Evolutionary conservation across 176 grass and related monocot genomes (phyloP).

Genomic region (Aegilops speltoides): DNA sequence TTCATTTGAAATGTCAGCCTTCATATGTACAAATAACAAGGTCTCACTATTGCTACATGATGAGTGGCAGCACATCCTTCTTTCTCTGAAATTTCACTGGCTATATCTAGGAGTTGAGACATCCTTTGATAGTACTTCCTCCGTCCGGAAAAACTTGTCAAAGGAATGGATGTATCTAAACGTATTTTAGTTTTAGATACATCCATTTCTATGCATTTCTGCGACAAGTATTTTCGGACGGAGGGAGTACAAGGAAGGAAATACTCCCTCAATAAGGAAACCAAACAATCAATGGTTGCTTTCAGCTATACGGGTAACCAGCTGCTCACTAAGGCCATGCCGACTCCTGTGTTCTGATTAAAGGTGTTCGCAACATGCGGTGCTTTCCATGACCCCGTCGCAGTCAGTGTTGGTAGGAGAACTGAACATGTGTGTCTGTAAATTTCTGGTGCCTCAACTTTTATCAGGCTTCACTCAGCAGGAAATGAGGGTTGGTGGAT

Average conservation of each 20-base stretch:
- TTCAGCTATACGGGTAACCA: neutral
- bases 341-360: slow-evolving; percentile 1
- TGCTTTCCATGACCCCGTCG: neutral
- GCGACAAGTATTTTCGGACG: no score
- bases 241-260: no score
- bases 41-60: neutral
- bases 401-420: slow-evolving; percentile 4
- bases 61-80: neutral
- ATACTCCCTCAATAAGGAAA: neutral
- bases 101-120: neutral
- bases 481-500: neutral
- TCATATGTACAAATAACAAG: neutral
- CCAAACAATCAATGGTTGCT: neutral
- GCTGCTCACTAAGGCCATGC: neutral
- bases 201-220: no score
- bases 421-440: neutral
- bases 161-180: no score
- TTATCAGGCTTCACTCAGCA: neutral
- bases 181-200: no score
- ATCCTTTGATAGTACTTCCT: neutral
- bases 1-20: neutral
- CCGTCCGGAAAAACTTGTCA: no score
- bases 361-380: neutral
- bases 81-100: neutral
- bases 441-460: neutral